Evolutionary conservation across 257 asterid genomes (phyloP).

Genomic region (Ajuga chamaepitys): DNA sequence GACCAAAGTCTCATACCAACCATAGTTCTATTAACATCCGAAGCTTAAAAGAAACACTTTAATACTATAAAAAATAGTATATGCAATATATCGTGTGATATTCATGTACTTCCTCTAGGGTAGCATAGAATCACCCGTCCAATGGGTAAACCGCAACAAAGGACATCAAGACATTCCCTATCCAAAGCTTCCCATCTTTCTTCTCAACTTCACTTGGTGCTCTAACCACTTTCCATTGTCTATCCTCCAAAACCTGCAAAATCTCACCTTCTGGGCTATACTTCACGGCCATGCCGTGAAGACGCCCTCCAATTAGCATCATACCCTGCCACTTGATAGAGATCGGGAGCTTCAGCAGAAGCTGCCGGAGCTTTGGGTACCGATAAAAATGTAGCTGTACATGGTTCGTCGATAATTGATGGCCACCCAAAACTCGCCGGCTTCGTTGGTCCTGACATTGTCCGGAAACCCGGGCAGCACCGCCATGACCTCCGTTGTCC

Average conservation of each 20-base stretch:
- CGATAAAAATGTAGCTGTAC: conserved; percentile 35
- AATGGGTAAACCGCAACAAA: conserved; percentile 57
- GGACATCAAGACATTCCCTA: conserved; percentile 77
- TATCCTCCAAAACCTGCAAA: conserved; percentile 51
- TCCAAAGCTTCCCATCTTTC: conserved; percentile 79
- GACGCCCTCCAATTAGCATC: conserved; percentile 58
- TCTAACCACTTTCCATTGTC: conserved; percentile 63
- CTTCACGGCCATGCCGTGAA: conserved; percentile 49
- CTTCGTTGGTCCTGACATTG: conserved; percentile 62
- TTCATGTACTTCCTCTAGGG: too few species aligned
- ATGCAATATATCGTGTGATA: too few species aligned
- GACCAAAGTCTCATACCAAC: too few species aligned
- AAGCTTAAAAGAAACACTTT: too few species aligned
- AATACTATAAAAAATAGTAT: too few species aligned
- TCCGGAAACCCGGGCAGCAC: conserved; percentile 72
- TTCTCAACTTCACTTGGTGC: conserved; percentile 78
- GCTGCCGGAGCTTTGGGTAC: conserved; percentile 37
- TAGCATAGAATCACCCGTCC: too few species aligned
- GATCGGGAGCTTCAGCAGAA: conserved; percentile 63
- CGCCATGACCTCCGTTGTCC: conserved; percentile 55
- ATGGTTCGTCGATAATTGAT: conserved; percentile 54
- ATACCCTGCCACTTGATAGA: conserved; percentile 46
- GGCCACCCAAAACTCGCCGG: conserved; percentile 82
- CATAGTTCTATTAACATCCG: too few species aligned
- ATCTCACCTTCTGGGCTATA: conserved; percentile 72